Evolutionary conservation across 2,329 filamentous ascomycete species (phyloP).

Genomic region (Emmonsiellopsis sp.): DNA sequence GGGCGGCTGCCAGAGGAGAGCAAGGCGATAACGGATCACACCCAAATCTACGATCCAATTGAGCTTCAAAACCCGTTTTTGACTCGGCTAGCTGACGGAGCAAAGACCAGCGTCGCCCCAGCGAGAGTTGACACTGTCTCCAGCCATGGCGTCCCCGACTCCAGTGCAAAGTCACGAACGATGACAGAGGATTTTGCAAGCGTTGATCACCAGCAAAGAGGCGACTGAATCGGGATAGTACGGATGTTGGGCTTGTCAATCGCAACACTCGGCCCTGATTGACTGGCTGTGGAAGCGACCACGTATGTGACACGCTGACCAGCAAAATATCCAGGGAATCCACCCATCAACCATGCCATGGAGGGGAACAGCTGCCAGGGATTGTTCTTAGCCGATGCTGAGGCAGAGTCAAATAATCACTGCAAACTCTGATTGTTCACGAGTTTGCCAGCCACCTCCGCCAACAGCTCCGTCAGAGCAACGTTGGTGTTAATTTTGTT

Average conservation of each 20-base stretch:
- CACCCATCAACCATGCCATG: background rate
- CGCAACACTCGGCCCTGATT: conserved; percentile 6
- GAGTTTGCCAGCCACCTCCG: background rate
- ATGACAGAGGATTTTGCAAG: background rate
- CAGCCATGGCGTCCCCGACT: background rate
- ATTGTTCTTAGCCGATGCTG: background rate
- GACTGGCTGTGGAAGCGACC: conserved; percentile 15
- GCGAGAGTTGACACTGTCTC: background rate
- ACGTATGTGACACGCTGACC: conserved; percentile 13
- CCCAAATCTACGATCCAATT: background rate
- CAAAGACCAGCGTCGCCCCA: background rate
- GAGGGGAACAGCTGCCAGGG: background rate
- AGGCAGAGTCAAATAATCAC: background rate
- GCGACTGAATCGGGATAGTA: conserved; percentile 4
- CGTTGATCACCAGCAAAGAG: conserved; percentile 6
- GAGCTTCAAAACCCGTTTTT: background rate
- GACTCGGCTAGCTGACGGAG: background rate
- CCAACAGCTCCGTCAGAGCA: background rate
- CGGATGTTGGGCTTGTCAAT: conserved; percentile 5
- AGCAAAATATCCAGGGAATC: conserved; percentile 2
- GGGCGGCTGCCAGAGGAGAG: background rate
- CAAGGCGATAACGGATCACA: background rate
- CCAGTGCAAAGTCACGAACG: background rate
- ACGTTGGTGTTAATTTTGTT: background rate
- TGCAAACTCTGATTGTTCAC: background rate